Base-by-base conservation (phyloP, 768 basidiomycete species). In the Mycena kentingensis region DNA sequence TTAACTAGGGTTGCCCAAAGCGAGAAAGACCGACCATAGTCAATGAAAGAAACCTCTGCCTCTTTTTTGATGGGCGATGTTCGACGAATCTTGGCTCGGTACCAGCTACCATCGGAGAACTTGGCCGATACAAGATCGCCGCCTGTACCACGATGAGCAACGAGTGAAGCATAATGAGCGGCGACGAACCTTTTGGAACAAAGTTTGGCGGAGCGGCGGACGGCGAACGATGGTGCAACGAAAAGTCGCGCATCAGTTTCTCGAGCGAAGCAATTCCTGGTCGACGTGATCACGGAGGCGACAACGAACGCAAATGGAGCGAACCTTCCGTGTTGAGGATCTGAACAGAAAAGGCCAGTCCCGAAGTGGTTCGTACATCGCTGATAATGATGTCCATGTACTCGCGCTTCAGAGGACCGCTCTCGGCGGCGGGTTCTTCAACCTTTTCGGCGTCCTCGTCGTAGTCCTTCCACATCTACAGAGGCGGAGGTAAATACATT, bases 111-210 rank as follows among this genome's bases (percentile, higher is more conserved):
- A 63, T 97, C 90, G 42, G 88, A 90, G 72, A 98, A 98, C 65
- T 93, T 93, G 16, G 94, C 96, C 12, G 92, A 93, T 16, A 99
- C 91, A 24, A 98, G 76, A 51, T 98, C 94, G 7, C 94, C 94
- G 18, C 80, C 83, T n/a, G n/a, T n/a, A n/a, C n/a, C n/a, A n/a
- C n/a, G n/a, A n/a, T n/a, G n/a, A n/a, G n/a, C n/a, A n/a, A n/a
- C n/a, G n/a, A n/a, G n/a, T n/a, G n/a, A n/a, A n/a, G n/a, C n/a
- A n/a, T n/a, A n/a, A n/a, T n/a, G n/a, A n/a, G n/a, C n/a, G n/a
- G n/a, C n/a, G n/a, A n/a, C n/a, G n/a, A n/a, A n/a, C n/a, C n/a
- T 65, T 83, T 85, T 1, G 96, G 96, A 4, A 76, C 74, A 63
- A 93, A 95, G 44, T 79, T 82, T n/a, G 86, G 61, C 4, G 89